phyloP scores from a whole-genome alignment of 2,329 filamentous ascomycete genomes.

The Paracoccidioides brasiliensis region DNA sequence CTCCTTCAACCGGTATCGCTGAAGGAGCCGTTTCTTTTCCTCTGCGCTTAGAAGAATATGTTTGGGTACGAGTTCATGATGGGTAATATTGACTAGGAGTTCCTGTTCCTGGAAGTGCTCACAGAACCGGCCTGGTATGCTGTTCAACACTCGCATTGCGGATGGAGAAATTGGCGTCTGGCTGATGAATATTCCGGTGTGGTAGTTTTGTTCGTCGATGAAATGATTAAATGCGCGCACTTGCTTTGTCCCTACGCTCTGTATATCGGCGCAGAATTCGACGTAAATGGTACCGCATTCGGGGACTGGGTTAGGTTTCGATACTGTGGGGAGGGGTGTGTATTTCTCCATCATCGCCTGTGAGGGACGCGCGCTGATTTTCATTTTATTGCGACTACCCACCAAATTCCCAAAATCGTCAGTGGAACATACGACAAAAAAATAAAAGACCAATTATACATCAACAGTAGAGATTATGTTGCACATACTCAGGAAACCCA shows the following conservation, averaged over 20 bases:
- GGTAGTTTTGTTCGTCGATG: slow-evolving; percentile 66
- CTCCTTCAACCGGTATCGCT: slow-evolving; percentile 91
- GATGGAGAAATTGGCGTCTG: slow-evolving; percentile 70
- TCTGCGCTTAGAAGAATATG: slow-evolving; percentile 82
- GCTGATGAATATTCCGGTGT: slow-evolving; percentile 83
- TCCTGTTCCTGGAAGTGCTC: slow-evolving; percentile 96
- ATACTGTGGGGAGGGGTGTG: slow-evolving; percentile 55
- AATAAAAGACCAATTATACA: neutral
- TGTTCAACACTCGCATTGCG: slow-evolving; percentile 73
- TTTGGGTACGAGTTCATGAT: slow-evolving; percentile 90
- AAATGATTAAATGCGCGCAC: slow-evolving; percentile 80
- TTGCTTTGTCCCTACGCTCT: slow-evolving; percentile 71
- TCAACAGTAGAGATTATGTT: neutral
- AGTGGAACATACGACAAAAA: neutral
- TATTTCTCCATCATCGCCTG: slow-evolving; percentile 74
- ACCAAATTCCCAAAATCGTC: neutral
- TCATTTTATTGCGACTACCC: slow-evolving; percentile 64
- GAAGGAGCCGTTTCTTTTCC: slow-evolving; percentile 74
- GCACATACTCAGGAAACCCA: slow-evolving; percentile 62
- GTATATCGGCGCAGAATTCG: slow-evolving; percentile 72
- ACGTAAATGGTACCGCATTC: slow-evolving; percentile 84
- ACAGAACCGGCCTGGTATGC: slow-evolving; percentile 64
- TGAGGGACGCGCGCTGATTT: slow-evolving; percentile 76
- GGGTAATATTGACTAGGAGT: slow-evolving; percentile 92
- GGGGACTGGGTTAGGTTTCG: slow-evolving; percentile 53